A percentile compares a stretch with the other conserved stretches of the same genome.
phyloP scores from a whole-genome alignment of 1,284 basidiomycete species.

The Apiotrichum domesticum region DNA sequence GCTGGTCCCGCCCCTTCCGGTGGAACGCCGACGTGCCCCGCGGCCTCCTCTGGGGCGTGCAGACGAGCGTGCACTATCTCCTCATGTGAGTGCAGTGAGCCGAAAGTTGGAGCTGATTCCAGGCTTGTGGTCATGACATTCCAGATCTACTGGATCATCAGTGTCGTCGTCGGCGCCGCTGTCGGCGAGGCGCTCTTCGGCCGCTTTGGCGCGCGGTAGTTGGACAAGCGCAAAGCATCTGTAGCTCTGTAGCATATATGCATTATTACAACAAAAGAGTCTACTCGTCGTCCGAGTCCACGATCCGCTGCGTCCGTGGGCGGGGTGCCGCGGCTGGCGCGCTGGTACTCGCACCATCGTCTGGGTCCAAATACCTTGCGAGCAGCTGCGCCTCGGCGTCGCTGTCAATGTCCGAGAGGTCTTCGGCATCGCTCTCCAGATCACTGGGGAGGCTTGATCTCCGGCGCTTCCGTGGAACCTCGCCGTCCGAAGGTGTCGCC shows the following conservation, averaged over 20 bases:
- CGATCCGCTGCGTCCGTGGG: conserved; percentile 6
- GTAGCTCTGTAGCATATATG: conserved; percentile 3
- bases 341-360: not conserved
- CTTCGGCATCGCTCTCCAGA: not conserved
- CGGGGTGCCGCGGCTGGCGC: not conserved
- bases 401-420: not conserved
- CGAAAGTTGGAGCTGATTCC: not conserved
- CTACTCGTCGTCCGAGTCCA: conserved; percentile 22
- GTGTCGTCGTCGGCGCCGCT: conserved; percentile 36
- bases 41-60: conserved; percentile 30
- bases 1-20: conserved; percentile 32
- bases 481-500: no score
- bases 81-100: conserved; percentile 28
- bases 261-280: conserved; percentile 16
- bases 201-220: conserved; percentile 12
- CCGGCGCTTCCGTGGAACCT: no score
- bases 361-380: not conserved
- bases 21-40: conserved; percentile 30
- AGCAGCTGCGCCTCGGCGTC: not conserved
- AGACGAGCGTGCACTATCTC: conserved; percentile 30
- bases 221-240: not conserved
- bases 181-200: conserved; percentile 42
- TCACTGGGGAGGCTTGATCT: no score
- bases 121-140: conserved; percentile 45
- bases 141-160: conserved; percentile 43